Evolutionary conservation across 495 filamentous ascomycete species (phyloP), one percentile per base, ranked within the genome.

Genomic region (Podospora australis): DNA sequence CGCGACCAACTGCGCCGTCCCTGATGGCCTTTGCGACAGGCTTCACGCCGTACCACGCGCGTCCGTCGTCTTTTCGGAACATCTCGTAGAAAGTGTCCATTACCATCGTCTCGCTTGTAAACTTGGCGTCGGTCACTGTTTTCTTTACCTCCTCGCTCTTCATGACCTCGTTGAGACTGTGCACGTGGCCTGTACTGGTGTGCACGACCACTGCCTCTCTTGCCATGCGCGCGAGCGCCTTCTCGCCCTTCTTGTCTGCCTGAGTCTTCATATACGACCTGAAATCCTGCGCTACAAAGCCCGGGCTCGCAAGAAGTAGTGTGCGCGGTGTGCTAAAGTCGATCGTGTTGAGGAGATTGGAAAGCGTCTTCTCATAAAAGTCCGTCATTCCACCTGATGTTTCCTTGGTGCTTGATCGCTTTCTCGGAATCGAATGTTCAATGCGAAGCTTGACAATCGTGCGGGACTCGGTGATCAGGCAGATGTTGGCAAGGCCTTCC

Each of bases 401-500:
- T 48, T 86, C 84, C 11, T 69, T 65, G 50, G 73, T 55, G 51
- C 73, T 64, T 49, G 73, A 69, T 41, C 85, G 76, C 69, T 96
- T 97, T 62, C 82, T 79, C 11, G 92, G 88, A 23, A 97, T 79
- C 1, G 78, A 73, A 58, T 81, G 80, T 64, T 95, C 88, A n/a
- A 97, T 78, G 44, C 85, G 78, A 59, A 95, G 89, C 63, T 88
- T 84, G 50, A 96, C 63, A 52, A 96, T 74, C 2, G 91, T 97
- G 52, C 89, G 89, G 59, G 87, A 83, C 48, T 95, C 88, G 9
- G 90, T 94, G 52, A 98, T 88, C 16, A 95, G 77, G 64, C 89
- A 95, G 46, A 98, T 86, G 71, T 95, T 91, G 42, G 94, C 90
- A 28, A 94, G 53, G 0, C 91, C 92, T 55, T 96, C 91, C 50